Evolutionary conservation across 306 rosid species (phyloP), one percentile per base, ranked within the genome.

Genomic region (Casuarina equisetifolia): DNA sequence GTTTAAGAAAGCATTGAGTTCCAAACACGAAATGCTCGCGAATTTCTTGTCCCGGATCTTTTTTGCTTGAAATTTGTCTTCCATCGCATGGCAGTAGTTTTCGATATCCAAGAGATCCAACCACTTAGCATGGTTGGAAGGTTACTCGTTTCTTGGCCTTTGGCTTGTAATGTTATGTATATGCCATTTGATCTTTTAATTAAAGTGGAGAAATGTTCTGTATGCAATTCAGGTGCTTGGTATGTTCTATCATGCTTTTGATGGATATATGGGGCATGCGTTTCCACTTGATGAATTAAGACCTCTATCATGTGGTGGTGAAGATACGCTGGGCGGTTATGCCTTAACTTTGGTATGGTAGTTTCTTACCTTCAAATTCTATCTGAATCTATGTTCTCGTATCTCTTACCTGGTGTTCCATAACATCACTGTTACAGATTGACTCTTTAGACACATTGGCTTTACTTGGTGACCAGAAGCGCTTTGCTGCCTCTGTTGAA

Each of bases 221-320:
- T 38, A 6, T 8, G 12, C 25, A 53, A 72, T 89, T 69, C 62
- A 90, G 95, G 98, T 91, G 43, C 75, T 85, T 58, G 97, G 89
- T 42, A 94, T 94, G 97, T 94, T 94, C 80, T 94, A 94, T 85
- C 98, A 94, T 80, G 98, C 97, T 80, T 94, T 94, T 49, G 83
- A 94, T 85, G 97, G 97, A 75, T 94, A 94, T 74, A 94, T 94
- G 97, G 88, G 89, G 6, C 83, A 92, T 83, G 98, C 97, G 61
- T 94, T 94, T 80, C 98, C 98, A 17, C 93, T 84, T 32, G 98
- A 94, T 75, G 98, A 94, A 84, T 86, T 94, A 82, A 87, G 83
- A 57, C 98, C 98, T 74, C 78, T 80, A 3, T 92, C 97, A 2
- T 94, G 98, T 79, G 86, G 76, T 12, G 98, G 98, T 17, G 90